Percentiles rank a stretch among this genome's conserved stretches.
These are phyloP conservation scores for Aspergillus homomorphus DNA, from an alignment of 495 filamentous ascomycete species.

Conservation along the genomic window DNA sequence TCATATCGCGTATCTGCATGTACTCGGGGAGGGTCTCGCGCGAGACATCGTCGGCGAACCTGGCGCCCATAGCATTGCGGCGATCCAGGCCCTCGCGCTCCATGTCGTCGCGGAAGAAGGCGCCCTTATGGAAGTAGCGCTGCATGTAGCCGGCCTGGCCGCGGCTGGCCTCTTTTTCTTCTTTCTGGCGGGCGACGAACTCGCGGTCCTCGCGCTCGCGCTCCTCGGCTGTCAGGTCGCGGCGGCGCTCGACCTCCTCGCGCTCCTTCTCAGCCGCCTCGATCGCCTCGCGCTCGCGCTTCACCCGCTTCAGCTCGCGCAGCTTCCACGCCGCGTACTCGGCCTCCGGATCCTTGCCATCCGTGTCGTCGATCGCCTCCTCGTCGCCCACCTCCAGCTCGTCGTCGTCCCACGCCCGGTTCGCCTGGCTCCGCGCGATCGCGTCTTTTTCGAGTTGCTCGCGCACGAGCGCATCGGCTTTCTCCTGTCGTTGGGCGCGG, in stretches of 20 bases:
- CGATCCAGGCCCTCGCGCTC: constrained; percentile 68
- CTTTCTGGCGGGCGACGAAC: constrained; percentile 73
- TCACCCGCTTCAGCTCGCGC: constrained; percentile 82
- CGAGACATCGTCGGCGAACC: constrained; percentile 74
- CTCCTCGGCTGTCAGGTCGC: constrained; percentile 83
- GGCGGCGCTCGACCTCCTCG: constrained; percentile 84
- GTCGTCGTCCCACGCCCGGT: constrained; percentile 85
- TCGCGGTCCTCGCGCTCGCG: constrained; percentile 81
- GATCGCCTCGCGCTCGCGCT: constrained; percentile 80
- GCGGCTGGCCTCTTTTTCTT: constrained; percentile 74
- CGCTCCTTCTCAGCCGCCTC: constrained; percentile 79
- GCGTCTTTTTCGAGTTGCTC: constrained; percentile 80
- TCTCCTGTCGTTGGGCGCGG: constrained; percentile 54
- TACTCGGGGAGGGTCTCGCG: constrained; percentile 84
- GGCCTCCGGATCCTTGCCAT: constrained; percentile 82
- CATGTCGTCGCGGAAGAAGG: constrained; percentile 84
- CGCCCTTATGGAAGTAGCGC: constrained; percentile 95
- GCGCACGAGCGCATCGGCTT: constrained; percentile 75
- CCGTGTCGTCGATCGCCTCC: constrained; percentile 76
- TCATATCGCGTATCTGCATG: constrained; percentile 91
- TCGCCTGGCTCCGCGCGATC: constrained; percentile 69
- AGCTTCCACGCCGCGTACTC: constrained; percentile 93
- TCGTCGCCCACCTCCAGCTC: constrained; percentile 57
- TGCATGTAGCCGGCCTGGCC: constrained; percentile 92
- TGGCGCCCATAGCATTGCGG: constrained; percentile 75